phyloP scores from a whole-genome alignment of 2,329 filamentous ascomycete species.

The Colletotrichum lupini region DNA sequence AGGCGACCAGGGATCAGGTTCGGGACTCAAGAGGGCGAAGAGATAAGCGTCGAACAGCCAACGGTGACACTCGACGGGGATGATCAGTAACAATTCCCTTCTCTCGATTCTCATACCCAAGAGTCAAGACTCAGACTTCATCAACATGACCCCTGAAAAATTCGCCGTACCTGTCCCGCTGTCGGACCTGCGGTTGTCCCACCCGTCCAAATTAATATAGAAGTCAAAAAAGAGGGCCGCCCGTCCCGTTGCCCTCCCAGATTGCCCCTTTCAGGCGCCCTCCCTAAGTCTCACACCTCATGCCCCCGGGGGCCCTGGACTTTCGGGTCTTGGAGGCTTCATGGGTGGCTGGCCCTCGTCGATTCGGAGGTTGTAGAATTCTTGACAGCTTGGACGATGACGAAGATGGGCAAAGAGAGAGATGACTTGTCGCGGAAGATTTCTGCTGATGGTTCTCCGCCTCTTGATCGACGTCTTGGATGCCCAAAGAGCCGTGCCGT shows the following conservation, averaged over 20 bases:
- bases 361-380: neutral
- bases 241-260: neutral
- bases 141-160: neutral
- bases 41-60: neutral
- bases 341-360: neutral
- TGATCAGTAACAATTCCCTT: neutral
- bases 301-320: neutral
- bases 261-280: conserved; percentile 7
- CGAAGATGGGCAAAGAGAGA: neutral
- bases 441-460: conserved; percentile 11
- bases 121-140: neutral
- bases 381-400: neutral
- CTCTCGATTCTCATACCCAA: neutral
- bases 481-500: conserved; percentile 16
- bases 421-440: conserved; percentile 1
- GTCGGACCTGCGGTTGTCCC: conserved; percentile 14
- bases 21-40: neutral
- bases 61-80: neutral
- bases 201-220: conserved; percentile 24
- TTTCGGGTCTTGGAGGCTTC: neutral
- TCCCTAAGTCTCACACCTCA: neutral
- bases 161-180: conserved; percentile 6
- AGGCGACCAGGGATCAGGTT: neutral
- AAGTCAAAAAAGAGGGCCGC: conserved; percentile 30
- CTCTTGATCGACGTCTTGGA: conserved; percentile 12